Percentiles rank a stretch among this genome's conserved stretches.
These are phyloP conservation scores for Lactarius indigo DNA, from an alignment of 768 basidiomycete genomes.

Conservation along the genomic window DNA sequence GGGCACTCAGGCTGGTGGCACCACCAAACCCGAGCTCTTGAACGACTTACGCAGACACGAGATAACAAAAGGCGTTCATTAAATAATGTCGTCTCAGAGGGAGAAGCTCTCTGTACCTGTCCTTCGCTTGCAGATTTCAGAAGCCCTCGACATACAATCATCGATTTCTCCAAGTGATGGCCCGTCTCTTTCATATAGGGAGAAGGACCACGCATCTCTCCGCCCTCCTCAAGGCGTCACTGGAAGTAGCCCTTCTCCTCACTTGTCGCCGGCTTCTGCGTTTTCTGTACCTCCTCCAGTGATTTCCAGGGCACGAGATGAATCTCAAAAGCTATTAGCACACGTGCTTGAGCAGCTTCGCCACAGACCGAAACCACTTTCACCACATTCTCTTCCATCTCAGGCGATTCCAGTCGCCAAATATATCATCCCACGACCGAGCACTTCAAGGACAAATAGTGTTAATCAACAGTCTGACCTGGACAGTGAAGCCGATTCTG, in stretches of 20 bases:
- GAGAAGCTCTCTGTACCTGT: slow-evolving; percentile 7
- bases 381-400: background rate
- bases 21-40: no score
- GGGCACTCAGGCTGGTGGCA: background rate
- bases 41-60: background rate
- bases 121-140: slow-evolving; percentile 24
- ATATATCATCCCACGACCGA: background rate
- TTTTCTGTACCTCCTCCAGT: slow-evolving; percentile 30
- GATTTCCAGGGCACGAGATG: slow-evolving; percentile 45
- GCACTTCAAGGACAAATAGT: slow-evolving; percentile 10
- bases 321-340: slow-evolving; percentile 65
- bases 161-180: slow-evolving; percentile 5
- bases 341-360: slow-evolving; percentile 65
- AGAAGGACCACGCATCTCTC: slow-evolving; percentile 31
- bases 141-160: background rate
- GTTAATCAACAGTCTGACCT: background rate
- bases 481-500: slow-evolving; percentile 47
- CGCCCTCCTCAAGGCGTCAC: slow-evolving; percentile 30
- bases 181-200: slow-evolving; percentile 16
- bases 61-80: background rate
- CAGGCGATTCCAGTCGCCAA: slow-evolving; percentile 1
- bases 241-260: slow-evolving; percentile 29
- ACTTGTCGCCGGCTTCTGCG: slow-evolving; percentile 21
- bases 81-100: slow-evolving; percentile 11
- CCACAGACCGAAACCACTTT: slow-evolving; percentile 50